Base-by-base conservation (phyloP, 2,329 filamentous ascomycete species). In the Arthrocladium fulminans region DNA sequence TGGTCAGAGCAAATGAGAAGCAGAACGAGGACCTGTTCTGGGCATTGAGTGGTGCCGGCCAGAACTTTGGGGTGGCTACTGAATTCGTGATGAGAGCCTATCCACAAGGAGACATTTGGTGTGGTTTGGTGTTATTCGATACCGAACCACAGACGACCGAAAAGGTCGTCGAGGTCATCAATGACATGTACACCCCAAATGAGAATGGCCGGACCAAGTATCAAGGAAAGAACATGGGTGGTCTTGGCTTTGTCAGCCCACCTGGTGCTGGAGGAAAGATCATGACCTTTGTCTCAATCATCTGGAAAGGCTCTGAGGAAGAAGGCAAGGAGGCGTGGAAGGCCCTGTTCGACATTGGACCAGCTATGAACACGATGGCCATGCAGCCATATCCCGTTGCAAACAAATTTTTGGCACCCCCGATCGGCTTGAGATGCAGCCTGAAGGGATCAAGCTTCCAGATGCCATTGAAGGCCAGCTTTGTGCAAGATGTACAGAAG, bases 371-470 rank as follows among this genome's bases (percentile, higher is more conserved):
- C 45, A 62, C 65, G 2, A 56, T 67, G 10, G 58, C 59, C 24
- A 62, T 65, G 55, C 64, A 72, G 47, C 68, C 71, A 0, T 73
- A 73, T 52, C 58, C 62, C 1, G 55, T 60, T 19, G 57, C 68
- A 40, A 75, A 74, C 53, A 61, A 56, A 2, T 51, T 66, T 0
- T 57, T 63, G 32, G 70, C 70, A 51, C 62, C 60, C 0, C 62
- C 63, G 32, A 63, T 65, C 9, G 62, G 60, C 0, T 59, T 66
- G n/a, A 63, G 69, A 2, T 63, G 62, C 38, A 63, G 68, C 3
- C 66, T 70, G 50, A 71, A 73, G 47, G 71, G 71, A 0, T 61
- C 70, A 8, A 73, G 69, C 45, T 69, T 69, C 53, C 63, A 66
- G 5, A 62, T 70, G 22, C 70, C 73, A 0, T 56, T 75, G 19